Percentiles rank a stretch among this genome's conserved stretches.
phyloP scores from a whole-genome alignment of 768 basidiomycete genomes.

The Porphyrellus cyaneotinctus region DNA sequence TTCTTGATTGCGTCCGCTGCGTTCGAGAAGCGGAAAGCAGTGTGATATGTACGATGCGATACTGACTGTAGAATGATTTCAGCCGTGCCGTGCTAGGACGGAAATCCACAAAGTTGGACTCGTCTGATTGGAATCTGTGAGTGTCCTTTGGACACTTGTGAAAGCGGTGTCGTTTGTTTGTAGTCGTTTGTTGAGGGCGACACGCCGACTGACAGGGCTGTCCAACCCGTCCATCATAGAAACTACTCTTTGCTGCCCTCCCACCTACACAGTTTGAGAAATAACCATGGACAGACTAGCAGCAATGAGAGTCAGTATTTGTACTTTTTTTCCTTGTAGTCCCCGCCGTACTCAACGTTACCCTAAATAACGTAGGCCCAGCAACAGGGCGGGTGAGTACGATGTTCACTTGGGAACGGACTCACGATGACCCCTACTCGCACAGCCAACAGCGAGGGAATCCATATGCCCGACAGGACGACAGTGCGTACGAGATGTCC shows the following conservation, averaged over 20 bases:
- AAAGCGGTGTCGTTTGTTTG: slow-evolving; percentile 17
- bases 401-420: neutral
- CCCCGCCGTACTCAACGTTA: slow-evolving; percentile 5
- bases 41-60: neutral
- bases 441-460: slow-evolving; percentile 42
- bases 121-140: too few species aligned
- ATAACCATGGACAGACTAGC: slow-evolving; percentile 77
- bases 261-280: slow-evolving; percentile 44
- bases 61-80: neutral
- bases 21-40: neutral
- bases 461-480: slow-evolving; percentile 67
- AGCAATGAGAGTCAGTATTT: slow-evolving; percentile 67
- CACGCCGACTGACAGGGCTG: neutral
- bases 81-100: too few species aligned
- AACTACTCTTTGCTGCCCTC: neutral
- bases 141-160: too few species aligned
- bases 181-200: slow-evolving; percentile 8
- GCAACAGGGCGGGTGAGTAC: slow-evolving; percentile 54
- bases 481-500: slow-evolving; percentile 62
- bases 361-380: slow-evolving; percentile 48
- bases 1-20: slow-evolving; percentile 16
- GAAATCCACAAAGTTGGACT: too few species aligned
- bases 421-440: neutral
- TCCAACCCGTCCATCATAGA: neutral
- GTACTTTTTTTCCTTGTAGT: neutral